phyloP scores from a whole-genome alignment of 1,284 basidiomycete species.

The Naganishia cerealis region DNA sequence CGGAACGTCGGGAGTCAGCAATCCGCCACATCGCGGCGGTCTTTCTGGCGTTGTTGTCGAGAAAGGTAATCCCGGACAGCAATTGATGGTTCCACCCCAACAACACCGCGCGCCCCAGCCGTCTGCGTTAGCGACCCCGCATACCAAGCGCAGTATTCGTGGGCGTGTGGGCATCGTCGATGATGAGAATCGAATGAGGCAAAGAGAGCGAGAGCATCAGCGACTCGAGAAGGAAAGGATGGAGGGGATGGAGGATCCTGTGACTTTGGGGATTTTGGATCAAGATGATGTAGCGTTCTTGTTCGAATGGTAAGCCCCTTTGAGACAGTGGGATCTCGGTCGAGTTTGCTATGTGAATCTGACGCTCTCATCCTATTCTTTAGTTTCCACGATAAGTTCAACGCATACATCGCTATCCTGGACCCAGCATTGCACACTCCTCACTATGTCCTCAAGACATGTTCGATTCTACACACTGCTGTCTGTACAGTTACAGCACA shows the following conservation, averaged over 20 bases:
- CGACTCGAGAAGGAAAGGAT: slow-evolving; percentile 19
- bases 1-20: background rate
- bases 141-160: background rate
- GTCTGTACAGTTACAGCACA: slow-evolving; percentile 53
- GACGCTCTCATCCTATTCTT: background rate
- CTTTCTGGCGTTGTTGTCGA: background rate
- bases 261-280: slow-evolving; percentile 43
- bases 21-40: background rate
- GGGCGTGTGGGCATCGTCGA: slow-evolving; percentile 18
- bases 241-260: slow-evolving; percentile 40
- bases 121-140: slow-evolving; percentile 4
- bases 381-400: slow-evolving; percentile 45
- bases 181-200: slow-evolving; percentile 14
- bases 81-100: slow-evolving; percentile 12
- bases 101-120: background rate
- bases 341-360: background rate
- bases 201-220: slow-evolving; percentile 7
- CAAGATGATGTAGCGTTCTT: slow-evolving; percentile 43
- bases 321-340: background rate
- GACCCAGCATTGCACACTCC: slow-evolving; percentile 51
- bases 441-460: slow-evolving; percentile 45
- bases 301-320: slow-evolving; percentile 44
- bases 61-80: background rate
- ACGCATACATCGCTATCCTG: slow-evolving; percentile 45
- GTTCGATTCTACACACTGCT: slow-evolving; percentile 53